Base-by-base conservation (phyloP, 1,284 basidiomycete genomes). In the Leccinum pseudoinsigne region DNA sequence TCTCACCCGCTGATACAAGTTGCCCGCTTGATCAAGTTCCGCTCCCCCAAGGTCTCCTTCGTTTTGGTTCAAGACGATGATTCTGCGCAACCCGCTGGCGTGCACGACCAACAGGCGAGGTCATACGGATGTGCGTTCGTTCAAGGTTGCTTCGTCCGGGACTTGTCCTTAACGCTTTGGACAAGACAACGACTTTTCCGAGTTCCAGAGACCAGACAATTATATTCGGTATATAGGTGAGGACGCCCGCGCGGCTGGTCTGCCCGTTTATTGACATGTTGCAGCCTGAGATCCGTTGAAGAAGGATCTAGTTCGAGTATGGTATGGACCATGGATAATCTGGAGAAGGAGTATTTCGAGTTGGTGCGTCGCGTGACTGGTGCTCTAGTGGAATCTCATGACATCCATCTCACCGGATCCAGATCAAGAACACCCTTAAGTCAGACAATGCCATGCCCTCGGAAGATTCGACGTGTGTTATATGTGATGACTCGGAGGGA, bases 321-420 rank as follows among this genome's bases (percentile, higher is more conserved):
- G 97, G 99, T 75, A 99, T 99, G 96, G 97, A 99, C 73, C 69
- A 95, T 99, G 87, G 97, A 99, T 78, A 87, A 94, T 64, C 79
- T 99, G 65, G 97, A 99, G 80, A 99, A 99, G 80, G 97, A 99
- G 76, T 99, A 95, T 94, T 99, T 98, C 72, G 92, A 96, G 71
- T 78, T 99, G 76, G 95, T 96, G 64, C 68, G 87, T 75, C n/a
- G 45, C 9, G 14, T 51, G 26, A 47, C 18, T 54, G 26, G 31
- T 42, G 10, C 42, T 16, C 23, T n/a, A 38, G 42, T 47, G 60
- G 31, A 59, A 50, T 57, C 60, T 2, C 28, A 28, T 31, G 16
- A 42, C 58, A 56, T 60, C 11, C 34, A 56, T 59, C 26, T 28
- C 21, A 54, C 36, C 21, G 14, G 14, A 42, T 55, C 18, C 34